Evolutionary conservation across 163 green algal genomes (phyloP), one percentile per base, ranked within the genome.

Genomic region (Scenedesmus sp.): DNA sequence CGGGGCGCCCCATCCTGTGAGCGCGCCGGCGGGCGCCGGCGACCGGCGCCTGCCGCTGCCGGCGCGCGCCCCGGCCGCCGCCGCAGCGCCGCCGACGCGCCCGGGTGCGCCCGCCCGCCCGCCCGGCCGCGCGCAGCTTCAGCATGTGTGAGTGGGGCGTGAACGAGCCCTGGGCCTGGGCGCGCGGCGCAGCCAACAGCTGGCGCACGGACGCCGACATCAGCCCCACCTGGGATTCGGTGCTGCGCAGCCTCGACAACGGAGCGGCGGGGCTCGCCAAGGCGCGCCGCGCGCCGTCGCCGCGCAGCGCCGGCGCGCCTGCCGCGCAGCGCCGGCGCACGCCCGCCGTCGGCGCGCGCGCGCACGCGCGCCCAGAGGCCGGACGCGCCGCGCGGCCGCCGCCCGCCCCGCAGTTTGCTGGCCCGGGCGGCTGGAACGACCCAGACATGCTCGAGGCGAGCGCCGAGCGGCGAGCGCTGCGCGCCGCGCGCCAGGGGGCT

Each of bases 381-480:
- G n/a, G n/a, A n/a, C n/a, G n/a, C n/a, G n/a, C n/a, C n/a, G n/a
- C n/a, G n/a, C n/a, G n/a, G n/a, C n/a, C n/a, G n/a, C n/a, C n/a
- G n/a, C n/a, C n/a, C n/a, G n/a, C n/a, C n/a, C n/a, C 82, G 0
- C 69, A 71, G 11, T 91, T 84, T 87, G 91, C 87, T 1, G 86
- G 86, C 3, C 88, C 90, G 0, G 87, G 86, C 0, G 84, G 76
- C 2, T 96, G 89, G 83, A 92, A 93, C 75, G 92, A 96, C 81
- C 88, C 88, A 3, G 92, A 96, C 84, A 96, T 96, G 88, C 90
- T 96, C 17, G 85, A 93, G 87, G 90, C 89, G 51, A 28, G 56
- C n/a, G n/a, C n/a, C n/a, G n/a, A n/a, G n/a, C n/a, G n/a, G n/a
- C n/a, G n/a, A n/a, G n/a, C n/a, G n/a, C n/a, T n/a, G n/a, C n/a